Evolutionary conservation across 2,329 filamentous ascomycete genomes (phyloP).

Genomic region (Hysterium pulicare): DNA sequence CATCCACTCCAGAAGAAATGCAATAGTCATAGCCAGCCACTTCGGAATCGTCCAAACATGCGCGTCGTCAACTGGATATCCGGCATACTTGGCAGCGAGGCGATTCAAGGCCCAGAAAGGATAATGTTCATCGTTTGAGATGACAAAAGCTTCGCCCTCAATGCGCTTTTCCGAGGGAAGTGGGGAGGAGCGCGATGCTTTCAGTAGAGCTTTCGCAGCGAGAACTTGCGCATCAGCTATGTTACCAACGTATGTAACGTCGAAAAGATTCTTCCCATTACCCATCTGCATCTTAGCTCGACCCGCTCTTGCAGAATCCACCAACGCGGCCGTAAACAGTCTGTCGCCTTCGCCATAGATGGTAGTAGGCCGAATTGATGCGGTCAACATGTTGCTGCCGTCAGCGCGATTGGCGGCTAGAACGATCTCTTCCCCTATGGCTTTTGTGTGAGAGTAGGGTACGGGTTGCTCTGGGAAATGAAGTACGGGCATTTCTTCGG

Average conservation of each 20-base stretch:
- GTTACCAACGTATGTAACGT: conserved; percentile 1
- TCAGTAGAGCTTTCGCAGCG: neutral
- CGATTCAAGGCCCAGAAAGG: conserved; percentile 4
- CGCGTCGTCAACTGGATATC: neutral
- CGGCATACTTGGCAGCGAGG: neutral
- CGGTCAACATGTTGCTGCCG: conserved; percentile 9
- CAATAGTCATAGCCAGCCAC: neutral
- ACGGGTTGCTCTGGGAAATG: conserved; percentile 10
- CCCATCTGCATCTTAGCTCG: neutral
- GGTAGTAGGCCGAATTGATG: conserved; percentile 10
- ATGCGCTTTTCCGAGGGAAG: neutral
- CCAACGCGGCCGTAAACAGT: neutral
- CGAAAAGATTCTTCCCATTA: conserved; percentile 2
- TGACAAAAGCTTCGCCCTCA: conserved; percentile 2
- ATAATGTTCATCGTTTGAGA: conserved; percentile 1
- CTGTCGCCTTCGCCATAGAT: conserved; percentile 15
- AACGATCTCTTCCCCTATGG: conserved; percentile 15
- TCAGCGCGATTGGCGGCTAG: conserved; percentile 11
- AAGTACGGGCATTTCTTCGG: conserved; percentile 12
- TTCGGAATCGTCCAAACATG: neutral
- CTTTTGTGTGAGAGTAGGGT: conserved; percentile 21
- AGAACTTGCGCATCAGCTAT: neutral
- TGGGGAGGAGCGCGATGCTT: neutral
- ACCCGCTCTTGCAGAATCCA: conserved; percentile 1
- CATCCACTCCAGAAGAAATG: neutral